Percentiles rank a stretch among this genome's conserved stretches.
Evolutionary conservation across 1,284 basidiomycete species (phyloP).

Genomic region (Irpex sp.): DNA sequence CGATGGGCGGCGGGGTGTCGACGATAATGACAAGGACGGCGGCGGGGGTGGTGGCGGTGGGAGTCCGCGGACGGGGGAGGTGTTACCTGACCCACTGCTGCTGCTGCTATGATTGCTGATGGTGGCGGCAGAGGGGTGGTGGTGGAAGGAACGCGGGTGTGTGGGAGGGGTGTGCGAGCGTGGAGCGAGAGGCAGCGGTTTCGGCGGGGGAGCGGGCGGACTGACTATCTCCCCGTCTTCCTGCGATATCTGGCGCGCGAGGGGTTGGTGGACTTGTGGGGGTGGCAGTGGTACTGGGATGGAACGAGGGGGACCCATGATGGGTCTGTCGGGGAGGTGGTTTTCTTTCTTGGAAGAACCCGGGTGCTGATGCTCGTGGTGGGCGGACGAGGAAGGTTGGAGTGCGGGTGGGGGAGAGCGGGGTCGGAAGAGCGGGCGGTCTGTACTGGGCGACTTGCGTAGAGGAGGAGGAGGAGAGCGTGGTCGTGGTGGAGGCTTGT

Average conservation of each 20-base stretch:
- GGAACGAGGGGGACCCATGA: not conserved
- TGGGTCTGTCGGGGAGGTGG: not conserved
- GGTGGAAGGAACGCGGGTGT: conserved; percentile 42
- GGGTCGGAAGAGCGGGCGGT: not conserved
- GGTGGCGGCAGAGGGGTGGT: not conserved
- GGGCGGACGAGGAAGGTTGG: not conserved
- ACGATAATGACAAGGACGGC: conserved; percentile 5
- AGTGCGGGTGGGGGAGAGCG: not conserved
- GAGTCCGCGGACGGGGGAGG: conserved; percentile 24
- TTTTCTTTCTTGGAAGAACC: conserved; percentile 7
- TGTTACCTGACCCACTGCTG: conserved; percentile 11
- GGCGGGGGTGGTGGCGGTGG: conserved; percentile 19
- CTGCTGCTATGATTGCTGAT: no score
- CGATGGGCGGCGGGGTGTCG: conserved; percentile 23
- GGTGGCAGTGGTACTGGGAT: no score
- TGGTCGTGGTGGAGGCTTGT: not conserved
- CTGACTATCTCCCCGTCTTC: conserved; percentile 56
- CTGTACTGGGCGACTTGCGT: no score
- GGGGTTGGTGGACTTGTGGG: not conserved
- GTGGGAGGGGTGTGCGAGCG: conserved; percentile 41
- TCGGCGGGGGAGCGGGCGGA: conserved; percentile 25
- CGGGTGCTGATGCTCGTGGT: not conserved
- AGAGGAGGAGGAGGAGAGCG: not conserved
- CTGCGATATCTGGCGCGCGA: conserved; percentile 30
- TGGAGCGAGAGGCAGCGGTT: conserved; percentile 28